phyloP scores from a whole-genome alignment of 768 basidiomycete genomes.

The Kwoniella sp. region DNA sequence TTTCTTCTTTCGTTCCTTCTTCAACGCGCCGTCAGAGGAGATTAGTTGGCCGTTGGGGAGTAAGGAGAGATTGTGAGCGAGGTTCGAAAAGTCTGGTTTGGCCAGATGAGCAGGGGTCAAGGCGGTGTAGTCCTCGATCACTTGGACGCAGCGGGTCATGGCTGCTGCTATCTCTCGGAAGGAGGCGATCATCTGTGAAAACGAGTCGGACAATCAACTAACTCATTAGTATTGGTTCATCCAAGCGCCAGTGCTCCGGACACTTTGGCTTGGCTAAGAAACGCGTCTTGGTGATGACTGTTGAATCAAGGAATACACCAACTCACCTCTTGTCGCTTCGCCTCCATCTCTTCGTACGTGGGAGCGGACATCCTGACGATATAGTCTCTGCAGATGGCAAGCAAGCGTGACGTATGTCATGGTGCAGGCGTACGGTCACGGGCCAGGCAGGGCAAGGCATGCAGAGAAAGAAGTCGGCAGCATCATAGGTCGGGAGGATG shows the following conservation, averaged over 20 bases:
- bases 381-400: too few species aligned
- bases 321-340: constrained; percentile 49
- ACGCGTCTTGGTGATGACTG: too few species aligned
- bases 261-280: too few species aligned
- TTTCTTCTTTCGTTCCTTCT: constrained; percentile 59
- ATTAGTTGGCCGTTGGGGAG: constrained; percentile 6
- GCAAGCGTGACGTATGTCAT: too few species aligned
- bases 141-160: constrained; percentile 43
- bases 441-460: too few species aligned
- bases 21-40: not conserved
- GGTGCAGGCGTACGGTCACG: too few species aligned
- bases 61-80: constrained; percentile 18
- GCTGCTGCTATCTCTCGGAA: constrained; percentile 48
- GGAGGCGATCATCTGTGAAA: constrained; percentile 51
- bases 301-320: too few species aligned
- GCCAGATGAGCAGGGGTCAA: constrained; percentile 29
- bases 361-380: constrained; percentile 34
- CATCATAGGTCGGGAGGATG: too few species aligned
- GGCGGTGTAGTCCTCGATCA: constrained; percentile 48
- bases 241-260: too few species aligned
- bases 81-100: constrained; percentile 16
- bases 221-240: too few species aligned
- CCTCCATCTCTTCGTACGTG: constrained; percentile 50
- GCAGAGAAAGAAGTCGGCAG: too few species aligned
- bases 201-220: not conserved